Conservation (phyloP, 2,329 filamentous ascomycete genomes). For the Capronia epimyces region DNA sequence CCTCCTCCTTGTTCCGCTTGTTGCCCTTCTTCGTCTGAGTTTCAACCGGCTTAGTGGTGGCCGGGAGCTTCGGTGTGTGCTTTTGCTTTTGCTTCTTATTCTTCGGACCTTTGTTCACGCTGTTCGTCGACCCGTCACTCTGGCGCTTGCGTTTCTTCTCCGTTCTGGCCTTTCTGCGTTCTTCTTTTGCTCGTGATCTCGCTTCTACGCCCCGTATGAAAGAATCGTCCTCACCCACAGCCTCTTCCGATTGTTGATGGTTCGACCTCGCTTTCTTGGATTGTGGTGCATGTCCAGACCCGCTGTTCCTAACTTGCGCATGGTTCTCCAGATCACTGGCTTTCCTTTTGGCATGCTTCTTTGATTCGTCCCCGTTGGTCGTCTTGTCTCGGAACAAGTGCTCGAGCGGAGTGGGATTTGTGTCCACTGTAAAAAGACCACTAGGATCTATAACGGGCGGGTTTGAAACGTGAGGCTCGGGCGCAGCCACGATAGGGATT, state of each 20-base stretch:
- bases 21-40: neutral
- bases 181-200: slow-evolving; percentile 40
- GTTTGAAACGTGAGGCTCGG: slow-evolving; percentile 3
- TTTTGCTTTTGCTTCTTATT: slow-evolving; percentile 23
- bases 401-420: slow-evolving; percentile 24
- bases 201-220: slow-evolving; percentile 40
- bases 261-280: slow-evolving; percentile 26
- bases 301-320: slow-evolving; percentile 7
- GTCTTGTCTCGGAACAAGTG: slow-evolving; percentile 13
- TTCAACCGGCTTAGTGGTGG: neutral
- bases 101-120: slow-evolving; percentile 8
- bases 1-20: slow-evolving; percentile 8
- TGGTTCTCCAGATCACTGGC: neutral
- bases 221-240: slow-evolving; percentile 22
- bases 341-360: slow-evolving; percentile 19
- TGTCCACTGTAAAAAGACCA: slow-evolving; percentile 27
- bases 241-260: neutral
- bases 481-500: neutral
- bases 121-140: slow-evolving; percentile 23
- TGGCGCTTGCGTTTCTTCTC: slow-evolving; percentile 40
- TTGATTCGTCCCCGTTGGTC: slow-evolving; percentile 2
- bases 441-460: slow-evolving; percentile 19
- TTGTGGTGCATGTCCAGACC: slow-evolving; percentile 10
- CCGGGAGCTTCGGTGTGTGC: slow-evolving; percentile 3
- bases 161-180: slow-evolving; percentile 34